Evolutionary conservation across 192 early-diverging fungal genomes (phyloP).

Genomic region (Thoreauomyces humboldtii): DNA sequence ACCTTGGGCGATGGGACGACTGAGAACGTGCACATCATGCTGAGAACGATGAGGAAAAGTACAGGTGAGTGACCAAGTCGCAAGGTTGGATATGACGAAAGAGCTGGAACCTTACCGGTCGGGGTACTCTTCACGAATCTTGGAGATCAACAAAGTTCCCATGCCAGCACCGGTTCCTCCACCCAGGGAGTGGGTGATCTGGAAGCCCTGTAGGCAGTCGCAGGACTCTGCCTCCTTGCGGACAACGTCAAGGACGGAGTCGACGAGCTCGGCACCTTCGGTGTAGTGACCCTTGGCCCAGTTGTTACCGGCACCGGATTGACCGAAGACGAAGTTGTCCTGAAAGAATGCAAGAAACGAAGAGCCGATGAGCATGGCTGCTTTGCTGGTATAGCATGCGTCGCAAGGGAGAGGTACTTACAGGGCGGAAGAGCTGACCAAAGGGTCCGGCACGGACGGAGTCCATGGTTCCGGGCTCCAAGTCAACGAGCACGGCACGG

Average conservation of each 20-base stretch:
- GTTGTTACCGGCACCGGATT: slow-evolving; percentile 97
- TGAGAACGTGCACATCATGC: slow-evolving; percentile 97
- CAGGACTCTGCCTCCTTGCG: slow-evolving; percentile 95
- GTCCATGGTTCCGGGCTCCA: slow-evolving; percentile 97
- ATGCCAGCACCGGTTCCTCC: slow-evolving; percentile 97
- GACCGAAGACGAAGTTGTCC: slow-evolving; percentile 96
- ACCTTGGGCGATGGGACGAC: slow-evolving; percentile 96
- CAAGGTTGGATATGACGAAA: too few species aligned
- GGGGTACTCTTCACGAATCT: slow-evolving; percentile 98
- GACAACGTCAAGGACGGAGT: slow-evolving; percentile 90
- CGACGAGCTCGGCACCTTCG: slow-evolving; percentile 96
- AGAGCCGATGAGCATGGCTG: too few species aligned
- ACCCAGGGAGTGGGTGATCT: slow-evolving; percentile 95
- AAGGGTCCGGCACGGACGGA: slow-evolving; percentile 77
- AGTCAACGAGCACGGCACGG: slow-evolving; percentile 90
- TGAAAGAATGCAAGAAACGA: too few species aligned
- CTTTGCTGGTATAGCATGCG: too few species aligned
- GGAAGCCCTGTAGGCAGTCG: slow-evolving; percentile 98
- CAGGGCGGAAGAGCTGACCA: slow-evolving; percentile 90
- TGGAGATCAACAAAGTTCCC: slow-evolving; percentile 92
- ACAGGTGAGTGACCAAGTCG: too few species aligned
- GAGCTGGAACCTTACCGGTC: too few species aligned
- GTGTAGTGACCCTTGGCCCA: slow-evolving; percentile 99
- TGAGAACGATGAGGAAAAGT: too few species aligned
- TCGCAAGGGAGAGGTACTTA: too few species aligned